Evolutionary conservation across 202 grass and related monocot species (phyloP), one percentile per base, ranked within the genome.

Genomic region (Alloteropsis angusta): DNA sequence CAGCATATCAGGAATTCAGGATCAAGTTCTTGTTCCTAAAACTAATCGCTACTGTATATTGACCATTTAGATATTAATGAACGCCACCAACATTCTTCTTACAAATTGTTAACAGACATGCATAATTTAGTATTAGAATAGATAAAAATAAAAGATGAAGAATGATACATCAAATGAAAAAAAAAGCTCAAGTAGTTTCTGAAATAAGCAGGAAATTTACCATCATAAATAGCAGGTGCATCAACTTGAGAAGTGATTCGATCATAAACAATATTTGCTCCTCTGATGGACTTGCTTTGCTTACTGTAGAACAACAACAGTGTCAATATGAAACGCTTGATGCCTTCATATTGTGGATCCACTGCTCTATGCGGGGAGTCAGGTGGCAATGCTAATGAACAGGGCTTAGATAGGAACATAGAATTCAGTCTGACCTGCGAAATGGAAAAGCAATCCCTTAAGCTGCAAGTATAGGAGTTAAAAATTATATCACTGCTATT

Each of bases 211-310:
- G 50, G 74, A 86, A 86, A 75, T 30, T 4, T 79, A 98, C 96
- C 87, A 87, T 98, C 87, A 91, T 95, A 94, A 46, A 95, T 98
- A 89, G 85, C 76, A 81, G 90, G 76, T 44, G 72, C 74, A 50
- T 98, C 84, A 54, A 98, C 92, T 87, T 93, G 96, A 85, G 83
- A 93, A 84, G 84, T 86, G 71, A 98, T 92, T 52, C 92, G 88
- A 28, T 80, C 79, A 87, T 95, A 98, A 69, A 95, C 87, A 48
- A 83, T 69, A 91, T 91, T 95, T 86, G 96, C 92, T 42, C 92
- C 96, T 89, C 92, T 88, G 54, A 98, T 90, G 35, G 96, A 84
- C 76, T 89, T 98, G 92, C 92, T 98, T 88, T 98, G 90, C 75
- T 95, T 93, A 86, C 96, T 95, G 76, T 98, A 98, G 84, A 98